Evolutionary conservation across 148 eudicot species (phyloP).

Genomic region (Mesembryanthemum crystallinum): DNA sequence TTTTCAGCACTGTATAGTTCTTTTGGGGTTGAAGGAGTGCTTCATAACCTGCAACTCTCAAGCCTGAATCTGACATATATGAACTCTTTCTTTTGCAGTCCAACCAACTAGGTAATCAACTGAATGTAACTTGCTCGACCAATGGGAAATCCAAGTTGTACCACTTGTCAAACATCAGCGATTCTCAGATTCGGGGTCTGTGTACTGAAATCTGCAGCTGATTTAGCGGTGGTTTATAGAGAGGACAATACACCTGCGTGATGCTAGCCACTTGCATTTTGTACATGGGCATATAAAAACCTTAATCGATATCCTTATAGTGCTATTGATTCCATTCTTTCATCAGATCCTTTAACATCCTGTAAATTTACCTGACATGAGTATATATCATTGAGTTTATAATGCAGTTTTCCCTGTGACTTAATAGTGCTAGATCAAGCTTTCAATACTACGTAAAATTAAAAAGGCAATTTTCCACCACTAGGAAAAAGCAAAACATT

Average conservation of each 20-base stretch:
- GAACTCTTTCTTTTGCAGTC: conserved; percentile 40
- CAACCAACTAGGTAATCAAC: conserved; percentile 45
- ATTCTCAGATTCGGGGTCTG: conserved; percentile 55
- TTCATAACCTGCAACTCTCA: no score
- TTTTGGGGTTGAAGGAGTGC: no score
- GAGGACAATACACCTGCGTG: not conserved
- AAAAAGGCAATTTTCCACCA: no score
- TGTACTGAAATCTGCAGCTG: conserved; percentile 60
- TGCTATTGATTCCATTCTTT: not conserved
- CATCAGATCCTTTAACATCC: not conserved
- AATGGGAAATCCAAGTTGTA: conserved; percentile 51
- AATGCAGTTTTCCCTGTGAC: no score
- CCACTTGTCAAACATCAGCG: conserved; percentile 47
- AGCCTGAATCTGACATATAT: no score
- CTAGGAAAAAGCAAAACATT: no score
- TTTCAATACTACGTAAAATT: no score
- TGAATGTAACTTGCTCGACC: conserved; percentile 63
- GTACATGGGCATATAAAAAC: not conserved
- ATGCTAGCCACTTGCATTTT: not conserved
- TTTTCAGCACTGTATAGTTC: no score
- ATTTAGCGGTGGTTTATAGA: not conserved
- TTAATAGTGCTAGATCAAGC: no score
- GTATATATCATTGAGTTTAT: not conserved
- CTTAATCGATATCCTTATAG: not conserved
- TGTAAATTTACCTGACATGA: conserved; percentile 6